These are phyloP conservation scores for Colletotrichum theobromicola DNA, from an alignment of 2,329 filamentous ascomycete species.

Conservation along the genomic window DNA sequence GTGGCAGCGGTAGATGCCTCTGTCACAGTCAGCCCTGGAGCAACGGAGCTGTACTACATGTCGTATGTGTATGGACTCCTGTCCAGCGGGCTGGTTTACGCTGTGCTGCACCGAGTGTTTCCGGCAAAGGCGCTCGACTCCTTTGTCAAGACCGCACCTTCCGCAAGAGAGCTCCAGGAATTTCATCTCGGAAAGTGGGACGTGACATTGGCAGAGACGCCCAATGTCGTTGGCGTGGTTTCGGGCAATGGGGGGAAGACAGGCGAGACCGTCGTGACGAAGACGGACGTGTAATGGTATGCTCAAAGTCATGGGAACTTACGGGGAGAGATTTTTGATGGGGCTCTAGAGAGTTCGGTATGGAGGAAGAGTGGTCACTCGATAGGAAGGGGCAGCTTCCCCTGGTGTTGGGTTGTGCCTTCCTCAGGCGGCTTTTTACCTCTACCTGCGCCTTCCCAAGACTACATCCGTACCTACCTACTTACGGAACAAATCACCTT, in stretches of 20 bases:
- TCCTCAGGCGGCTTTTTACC: background rate
- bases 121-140: conserved; percentile 30
- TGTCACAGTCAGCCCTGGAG: conserved; percentile 37
- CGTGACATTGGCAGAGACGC: conserved; percentile 23
- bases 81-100: conserved; percentile 35
- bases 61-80: conserved; percentile 44
- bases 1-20: conserved; percentile 40
- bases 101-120: conserved; percentile 33
- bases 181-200: conserved; percentile 37
- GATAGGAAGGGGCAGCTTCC: no score
- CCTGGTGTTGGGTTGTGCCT: background rate
- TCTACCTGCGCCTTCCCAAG: background rate
- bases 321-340: background rate
- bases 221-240: background rate
- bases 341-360: background rate
- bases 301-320: no score
- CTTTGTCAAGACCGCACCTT: conserved; percentile 30
- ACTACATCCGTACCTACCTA: background rate
- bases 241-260: background rate
- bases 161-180: conserved; percentile 31
- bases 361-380: no score
- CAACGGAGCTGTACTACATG: conserved; percentile 42
- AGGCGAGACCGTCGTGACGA: background rate
- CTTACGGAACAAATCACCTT: background rate
- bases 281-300: background rate